phyloP scores from a whole-genome alignment of 2,329 filamentous ascomycete genomes.

The Phyllosticta citriasiana region DNA sequence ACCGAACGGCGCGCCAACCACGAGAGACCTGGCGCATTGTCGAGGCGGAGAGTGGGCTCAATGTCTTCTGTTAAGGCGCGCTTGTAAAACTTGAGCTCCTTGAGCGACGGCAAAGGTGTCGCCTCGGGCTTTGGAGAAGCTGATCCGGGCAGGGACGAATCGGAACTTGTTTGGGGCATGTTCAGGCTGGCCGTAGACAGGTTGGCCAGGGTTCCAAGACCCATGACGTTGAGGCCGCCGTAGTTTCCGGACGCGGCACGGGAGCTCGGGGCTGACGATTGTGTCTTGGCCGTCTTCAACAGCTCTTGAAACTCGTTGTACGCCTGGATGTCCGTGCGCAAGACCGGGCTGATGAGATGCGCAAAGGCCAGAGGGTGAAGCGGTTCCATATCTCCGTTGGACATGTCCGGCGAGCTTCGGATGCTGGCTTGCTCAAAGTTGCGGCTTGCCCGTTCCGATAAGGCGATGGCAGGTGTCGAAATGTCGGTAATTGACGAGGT shows the following conservation, averaged over 20 bases:
- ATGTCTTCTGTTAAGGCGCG: conserved; percentile 81
- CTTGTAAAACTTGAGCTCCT: conserved; percentile 92
- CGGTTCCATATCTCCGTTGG: conserved; percentile 45
- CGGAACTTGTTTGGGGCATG: conserved; percentile 31
- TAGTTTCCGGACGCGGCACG: conserved; percentile 65
- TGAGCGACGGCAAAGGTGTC: conserved; percentile 52
- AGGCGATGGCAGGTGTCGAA: conserved; percentile 57
- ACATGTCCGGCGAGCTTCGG: conserved; percentile 36
- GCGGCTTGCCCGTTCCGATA: conserved; percentile 47
- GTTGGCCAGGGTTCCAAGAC: conserved; percentile 40
- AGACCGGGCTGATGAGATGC: conserved; percentile 71
- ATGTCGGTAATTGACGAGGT: conserved; percentile 48
- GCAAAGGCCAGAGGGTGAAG: conserved; percentile 64
- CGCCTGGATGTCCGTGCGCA: conserved; percentile 69
- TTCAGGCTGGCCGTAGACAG: conserved; percentile 21
- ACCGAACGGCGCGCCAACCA: conserved; percentile 88
- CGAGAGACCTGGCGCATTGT: conserved; percentile 80
- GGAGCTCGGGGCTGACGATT: conserved; percentile 49
- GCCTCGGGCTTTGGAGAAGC: conserved; percentile 28
- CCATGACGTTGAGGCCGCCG: conserved; percentile 51
- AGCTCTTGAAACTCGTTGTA: conserved; percentile 81
- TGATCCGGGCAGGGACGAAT: conserved; percentile 40
- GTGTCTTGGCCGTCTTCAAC: conserved; percentile 49
- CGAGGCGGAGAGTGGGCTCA: conserved; percentile 83
- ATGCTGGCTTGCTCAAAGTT: conserved; percentile 50